Conservation (phyloP, 208 protist species). For the Zelonia costaricensis region DNA sequence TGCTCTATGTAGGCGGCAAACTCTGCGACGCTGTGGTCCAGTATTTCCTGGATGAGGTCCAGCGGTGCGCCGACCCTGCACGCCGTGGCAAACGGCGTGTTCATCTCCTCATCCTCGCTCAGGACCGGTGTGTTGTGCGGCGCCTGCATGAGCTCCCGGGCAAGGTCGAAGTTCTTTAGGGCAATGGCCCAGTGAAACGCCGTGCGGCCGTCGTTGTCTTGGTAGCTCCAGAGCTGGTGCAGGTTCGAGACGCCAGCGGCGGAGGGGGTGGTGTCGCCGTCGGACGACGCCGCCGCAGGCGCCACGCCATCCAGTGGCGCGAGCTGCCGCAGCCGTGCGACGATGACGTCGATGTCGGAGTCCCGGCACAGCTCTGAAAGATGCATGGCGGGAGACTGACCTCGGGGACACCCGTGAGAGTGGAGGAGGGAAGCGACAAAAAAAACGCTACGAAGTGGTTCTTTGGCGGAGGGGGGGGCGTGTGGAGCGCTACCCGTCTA, state of each 20-base stretch:
- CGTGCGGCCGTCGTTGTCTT: conserved; percentile 86
- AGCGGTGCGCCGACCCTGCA: conserved; percentile 76
- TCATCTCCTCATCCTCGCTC: conserved; percentile 71
- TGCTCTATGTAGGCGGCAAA: conserved; percentile 24
- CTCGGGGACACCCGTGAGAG: not conserved
- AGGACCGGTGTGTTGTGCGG: conserved; percentile 66
- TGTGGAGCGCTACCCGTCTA: too few species aligned
- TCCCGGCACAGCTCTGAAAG: conserved; percentile 76
- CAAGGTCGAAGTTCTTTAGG: conserved; percentile 75
- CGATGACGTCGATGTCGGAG: conserved; percentile 53
- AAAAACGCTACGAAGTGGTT: not conserved
- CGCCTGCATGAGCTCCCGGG: conserved; percentile 45
- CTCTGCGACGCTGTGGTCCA: conserved; percentile 43
- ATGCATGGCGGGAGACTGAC: conserved; percentile 24
- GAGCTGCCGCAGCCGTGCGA: conserved; percentile 40
- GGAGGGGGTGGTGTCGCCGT: conserved; percentile 5
- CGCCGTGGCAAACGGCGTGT: conserved; percentile 78
- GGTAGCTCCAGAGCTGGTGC: conserved; percentile 66
- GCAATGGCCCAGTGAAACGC: conserved; percentile 89
- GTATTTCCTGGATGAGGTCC: conserved; percentile 52
- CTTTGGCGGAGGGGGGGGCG: too few species aligned
- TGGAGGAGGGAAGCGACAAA: not conserved
- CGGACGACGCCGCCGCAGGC: not conserved
- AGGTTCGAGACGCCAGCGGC: conserved; percentile 17
- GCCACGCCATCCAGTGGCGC: conserved; percentile 21